Base-by-base conservation (phyloP, 805 yeast species). In the Myxozyma vanderwaltii region DNA sequence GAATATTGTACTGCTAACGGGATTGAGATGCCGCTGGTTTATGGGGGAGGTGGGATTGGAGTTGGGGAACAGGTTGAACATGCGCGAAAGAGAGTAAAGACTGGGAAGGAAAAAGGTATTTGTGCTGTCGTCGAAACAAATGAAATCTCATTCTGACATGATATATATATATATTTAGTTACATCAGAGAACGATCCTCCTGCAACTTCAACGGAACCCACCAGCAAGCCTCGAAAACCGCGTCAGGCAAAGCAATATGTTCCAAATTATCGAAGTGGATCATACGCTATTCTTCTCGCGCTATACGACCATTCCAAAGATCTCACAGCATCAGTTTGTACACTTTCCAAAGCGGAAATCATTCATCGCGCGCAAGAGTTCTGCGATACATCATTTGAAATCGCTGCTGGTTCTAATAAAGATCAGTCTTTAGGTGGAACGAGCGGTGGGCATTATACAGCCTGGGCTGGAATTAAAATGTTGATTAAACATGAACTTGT, bases 191-290 rank as follows among this genome's bases (percentile, higher is more conserved):
- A 47, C 21, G 24, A 29, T 15, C 43, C 52, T 13, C 50, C 43
- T 13, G 19, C 41, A 12, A 21, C 41, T 2, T 8, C 17, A 33
- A 31, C 51, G 19, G n/a, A 23, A 24, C 21, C 2, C 31, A 21
- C 49, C 24, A 40, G 23, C 15, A 58, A 41, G 48, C 24, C 51
- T 12, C 65, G 62, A 61, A 60, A 49, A 51, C 69, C 58, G 48
- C 53, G 58, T 35, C 54, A 58, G n/a, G 69, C 67, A 64, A 70
- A 73, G 46, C 76, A 73, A 38, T 90, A 88, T 70, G 79, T 90
- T 0, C 97, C 97, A 0, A 79, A 77, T 49, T 82, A 83, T 61
- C 74, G 91, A 36, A 83, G 94, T 0, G 97, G 97, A 1, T 95
- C 88, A 0, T 91, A 88, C 74, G 96, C 94, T 0, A 86, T 91